phyloP scores from a whole-genome alignment of 2,329 filamentous ascomycete species.

The Ophiostoma piceae region DNA sequence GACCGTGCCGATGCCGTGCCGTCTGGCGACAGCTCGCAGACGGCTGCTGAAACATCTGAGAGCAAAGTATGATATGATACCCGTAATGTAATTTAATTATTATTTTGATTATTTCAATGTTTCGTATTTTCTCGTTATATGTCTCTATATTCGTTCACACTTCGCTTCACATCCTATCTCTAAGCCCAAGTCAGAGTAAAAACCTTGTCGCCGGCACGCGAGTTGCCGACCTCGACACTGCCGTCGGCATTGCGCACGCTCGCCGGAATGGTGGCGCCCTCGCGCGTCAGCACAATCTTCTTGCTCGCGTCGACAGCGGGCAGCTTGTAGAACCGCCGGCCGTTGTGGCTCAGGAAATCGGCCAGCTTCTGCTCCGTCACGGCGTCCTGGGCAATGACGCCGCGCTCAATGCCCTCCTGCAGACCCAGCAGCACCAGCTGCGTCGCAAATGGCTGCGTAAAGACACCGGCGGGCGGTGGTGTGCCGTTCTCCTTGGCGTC shows the following conservation, averaged over 20 bases:
- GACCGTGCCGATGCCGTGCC: constrained; percentile 26
- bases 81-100: neutral
- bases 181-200: constrained; percentile 39
- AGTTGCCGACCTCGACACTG: constrained; percentile 42
- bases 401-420: constrained; percentile 54
- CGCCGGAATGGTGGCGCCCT: constrained; percentile 38
- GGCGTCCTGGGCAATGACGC: constrained; percentile 47
- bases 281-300: constrained; percentile 38
- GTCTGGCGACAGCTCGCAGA: constrained; percentile 1
- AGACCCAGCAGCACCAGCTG: constrained; percentile 54
- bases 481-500: constrained; percentile 40
- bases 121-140: neutral
- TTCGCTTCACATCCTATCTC: neutral
- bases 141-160: no score
- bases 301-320: constrained; percentile 30
- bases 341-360: constrained; percentile 50
- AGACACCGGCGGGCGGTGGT: constrained; percentile 68
- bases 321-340: constrained; percentile 51
- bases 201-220: constrained; percentile 39
- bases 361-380: constrained; percentile 51
- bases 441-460: constrained; percentile 68
- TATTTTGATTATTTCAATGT: neutral
- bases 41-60: neutral
- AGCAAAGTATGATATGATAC: neutral
- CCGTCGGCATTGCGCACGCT: constrained; percentile 39